Base-by-base conservation (phyloP, 2,329 filamentous ascomycete species). In the Periconia sp. region DNA sequence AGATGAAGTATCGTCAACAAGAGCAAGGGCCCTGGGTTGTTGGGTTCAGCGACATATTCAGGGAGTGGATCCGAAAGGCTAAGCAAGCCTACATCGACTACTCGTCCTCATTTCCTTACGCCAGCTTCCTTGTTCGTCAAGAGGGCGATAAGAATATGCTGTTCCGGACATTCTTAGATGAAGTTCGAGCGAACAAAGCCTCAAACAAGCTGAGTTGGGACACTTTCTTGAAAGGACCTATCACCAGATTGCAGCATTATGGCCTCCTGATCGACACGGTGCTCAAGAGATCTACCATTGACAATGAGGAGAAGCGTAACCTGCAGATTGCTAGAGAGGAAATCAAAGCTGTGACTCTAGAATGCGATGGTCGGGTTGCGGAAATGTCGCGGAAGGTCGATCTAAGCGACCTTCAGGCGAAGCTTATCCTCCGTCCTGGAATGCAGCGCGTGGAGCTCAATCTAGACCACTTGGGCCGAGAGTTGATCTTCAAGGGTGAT, bases 11-110 rank as follows among this genome's bases (percentile, higher is more conserved):
- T 66, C 85, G 94, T 18, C 94, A 99, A 68, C 88, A 94, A 61
- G 94, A 97, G 66, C 92, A 99, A 73, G 94, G 94, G 0, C 94
- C 94, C 0, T 99, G 91, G 85, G 86, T 99, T 45, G 79, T 83
- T 10, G 94, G 94, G 3, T 96, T 96, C 72, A 96, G 92, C 65
- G 94, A 97, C 63, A 89, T 99, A 36, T 97, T 99, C 77, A 81
- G 94, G 45, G 94, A 99, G 73, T 99, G 94, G 94, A 96, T 97
- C 50, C 84, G 94, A 51, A 97, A 96, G 70, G 94, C 94, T 22
- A 90, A 87, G 68, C 77, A 81, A 2, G 87, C 89, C 9, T 99
- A 97, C 66, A 85, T 96, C 48, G 91, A 95, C 45, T 99, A 97
- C 68, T 92, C 92, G 26, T 86, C 87, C 1, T 85, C 85, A 0